Base-by-base conservation (phyloP, 192 early-diverging fungal species). In the Umbelopsis ramanniana region DNA sequence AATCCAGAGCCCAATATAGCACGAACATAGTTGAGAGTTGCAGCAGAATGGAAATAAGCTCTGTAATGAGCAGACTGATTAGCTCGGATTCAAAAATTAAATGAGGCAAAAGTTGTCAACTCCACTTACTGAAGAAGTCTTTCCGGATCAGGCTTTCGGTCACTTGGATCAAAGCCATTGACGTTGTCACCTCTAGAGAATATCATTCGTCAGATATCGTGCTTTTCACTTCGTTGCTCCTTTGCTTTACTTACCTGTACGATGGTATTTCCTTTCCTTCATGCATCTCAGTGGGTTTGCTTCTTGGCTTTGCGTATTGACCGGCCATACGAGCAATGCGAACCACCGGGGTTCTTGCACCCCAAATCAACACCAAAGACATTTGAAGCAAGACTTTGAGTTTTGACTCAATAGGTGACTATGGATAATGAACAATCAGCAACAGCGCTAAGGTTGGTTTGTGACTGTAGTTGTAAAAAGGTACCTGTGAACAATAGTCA, bases 321-420 rank as follows among this genome's bases (percentile, higher is more conserved):
- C 97, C 97, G 21, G 94, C 96, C 95, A 99, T 98, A 69, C 97
- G 92, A 24, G 95, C 97, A 73, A 99, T 97, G 54, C 97, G 90
- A 40, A 97, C 94, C 33, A 99, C 91, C 7, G 96, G 90, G 73
- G 93, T 94, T 22, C 96, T 87, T 48, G 92, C 92, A 52, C 97
- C 97, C 95, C 95, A 97, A 48, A 93, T 85, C 21, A 99, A 79
- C 45, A 98, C 96, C 46, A 99, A 85, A 24, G 94, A 96, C 96
- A 98, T 98, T 86, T 99, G 96, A 47, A 99, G 85, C 17, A 99
- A 79, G 9, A 99, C 93, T 82, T 98, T 98, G 40, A 99, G 88
- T 80, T 99, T 97, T 76, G 92, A 89, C 71, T 97, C 94, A 76
- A 99, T 98, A 29, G 92, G 91, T 52, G 89, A 87, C 84, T 93